Base-by-base conservation (phyloP, 2,329 filamentous ascomycete genomes). In the Fusarium buxicola region DNA sequence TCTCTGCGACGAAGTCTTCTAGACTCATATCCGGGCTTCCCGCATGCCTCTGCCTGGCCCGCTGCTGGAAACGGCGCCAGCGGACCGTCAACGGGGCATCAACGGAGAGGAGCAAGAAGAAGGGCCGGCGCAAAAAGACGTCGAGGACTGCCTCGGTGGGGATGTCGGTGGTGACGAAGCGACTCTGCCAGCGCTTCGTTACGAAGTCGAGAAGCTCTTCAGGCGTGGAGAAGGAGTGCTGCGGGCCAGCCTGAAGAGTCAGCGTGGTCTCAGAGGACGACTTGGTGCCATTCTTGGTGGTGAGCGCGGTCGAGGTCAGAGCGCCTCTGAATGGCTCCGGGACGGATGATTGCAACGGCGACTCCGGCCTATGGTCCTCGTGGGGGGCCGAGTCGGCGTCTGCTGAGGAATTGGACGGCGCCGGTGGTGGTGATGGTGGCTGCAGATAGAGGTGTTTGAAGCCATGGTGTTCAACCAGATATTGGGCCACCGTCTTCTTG, bases 31-130 rank as follows among this genome's bases (percentile, higher is more conserved):
- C 69, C 25, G 62, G 51, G 31, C 64, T 61, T 36, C 63, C 68
- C 9, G 53, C 39, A 11, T 62, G 43, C 35, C 55, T 65, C 11
- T 60, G 38, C 30, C 55, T 65, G 48, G 69, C 62, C 25, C 74
- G 70, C 21, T 73, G 55, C 61, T 86, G 87, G 80, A 91, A 93
- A 40, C 95, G 89, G 69, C 85, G 83, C 91, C 92, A 97, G 48
- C 95, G 90, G 39, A 94, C 82, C 45, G 86, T 90, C 40, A 97
- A 84, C 2, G 95, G 95, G 5, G 94, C 94, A 76, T 98, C 94
- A 43, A 98, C 88, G 74, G 92, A 94, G 72, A 99, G 82, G 30
- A 98, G 86, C 45, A 99, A 84, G 81, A 98, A 98, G 80, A 97
- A 97, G 1, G 95, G 95, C 8, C 95, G 86, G 16, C 89, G 84